Percentiles rank a stretch among this genome's conserved stretches.
Evolutionary conservation across 163 green algal species (phyloP).

Genomic region (Coccomyxa subellipsoidea): DNA sequence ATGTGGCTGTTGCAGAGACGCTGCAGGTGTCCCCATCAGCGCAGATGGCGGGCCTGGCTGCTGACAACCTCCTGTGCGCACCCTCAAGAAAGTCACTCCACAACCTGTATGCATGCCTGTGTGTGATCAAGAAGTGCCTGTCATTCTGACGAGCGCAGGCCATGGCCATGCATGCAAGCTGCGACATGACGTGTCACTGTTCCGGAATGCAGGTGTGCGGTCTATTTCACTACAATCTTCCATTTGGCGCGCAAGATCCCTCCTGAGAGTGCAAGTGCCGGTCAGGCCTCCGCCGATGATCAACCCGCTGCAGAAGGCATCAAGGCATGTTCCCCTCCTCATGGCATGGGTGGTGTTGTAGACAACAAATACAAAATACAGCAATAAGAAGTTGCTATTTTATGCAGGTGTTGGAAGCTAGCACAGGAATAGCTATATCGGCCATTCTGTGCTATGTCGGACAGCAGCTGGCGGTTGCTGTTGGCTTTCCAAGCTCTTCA

Average conservation of each 20-base stretch:
- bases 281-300: neutral
- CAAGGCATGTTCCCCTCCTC: neutral
- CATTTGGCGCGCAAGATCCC: slow-evolving; percentile 61
- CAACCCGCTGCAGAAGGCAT: neutral
- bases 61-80: slow-evolving; percentile 82
- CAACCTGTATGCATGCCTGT: neutral
- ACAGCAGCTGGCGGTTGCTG: slow-evolving; percentile 27
- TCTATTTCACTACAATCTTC: slow-evolving; percentile 92
- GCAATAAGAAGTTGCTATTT: too few species aligned
- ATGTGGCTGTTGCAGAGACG: slow-evolving; percentile 79
- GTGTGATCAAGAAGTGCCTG: too few species aligned
- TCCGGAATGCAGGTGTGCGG: slow-evolving; percentile 25
- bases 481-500: slow-evolving; percentile 36
- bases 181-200: too few species aligned
- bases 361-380: too few species aligned
- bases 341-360: too few species aligned
- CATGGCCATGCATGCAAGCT: neutral
- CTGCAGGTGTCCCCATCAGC: slow-evolving; percentile 55
- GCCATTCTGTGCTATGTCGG: slow-evolving; percentile 57
- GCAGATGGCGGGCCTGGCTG: slow-evolving; percentile 75
- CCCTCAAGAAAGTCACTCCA: neutral
- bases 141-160: too few species aligned
- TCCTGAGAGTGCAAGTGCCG: slow-evolving; percentile 34
- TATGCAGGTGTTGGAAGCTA: slow-evolving; percentile 58
- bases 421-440: slow-evolving; percentile 56